Evolutionary conservation across 371 early-diverging fungal genomes (phyloP).

Genomic region (Antonospora locustae): DNA sequence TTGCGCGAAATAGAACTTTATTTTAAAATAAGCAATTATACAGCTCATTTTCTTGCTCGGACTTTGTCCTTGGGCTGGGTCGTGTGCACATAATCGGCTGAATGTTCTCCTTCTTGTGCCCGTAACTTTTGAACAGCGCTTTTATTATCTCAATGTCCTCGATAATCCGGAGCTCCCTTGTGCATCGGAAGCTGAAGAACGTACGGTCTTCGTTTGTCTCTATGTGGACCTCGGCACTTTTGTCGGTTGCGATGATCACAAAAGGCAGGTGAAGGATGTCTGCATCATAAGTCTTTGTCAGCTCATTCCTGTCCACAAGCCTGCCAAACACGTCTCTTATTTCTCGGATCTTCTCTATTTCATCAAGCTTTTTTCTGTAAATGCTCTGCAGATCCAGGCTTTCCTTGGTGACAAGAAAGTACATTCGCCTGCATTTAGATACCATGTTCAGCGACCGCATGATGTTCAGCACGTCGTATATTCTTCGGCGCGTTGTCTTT

Average conservation of each 20-base stretch:
- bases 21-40: too few species aligned
- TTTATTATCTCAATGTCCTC: constrained; percentile 46
- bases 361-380: constrained; percentile 22
- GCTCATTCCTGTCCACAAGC: constrained; percentile 21
- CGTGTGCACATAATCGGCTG: too few species aligned
- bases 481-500: constrained; percentile 38
- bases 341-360: constrained; percentile 25
- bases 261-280: constrained; percentile 45
- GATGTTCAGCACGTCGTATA: constrained; percentile 49
- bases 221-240: constrained; percentile 30
- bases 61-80: too few species aligned
- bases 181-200: constrained; percentile 38
- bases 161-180: constrained; percentile 24
- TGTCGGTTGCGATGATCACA: constrained; percentile 37
- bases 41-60: neutral
- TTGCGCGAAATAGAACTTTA: too few species aligned
- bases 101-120: neutral
- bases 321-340: constrained; percentile 39
- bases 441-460: constrained; percentile 46
- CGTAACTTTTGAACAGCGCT: constrained; percentile 18
- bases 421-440: constrained; percentile 26
- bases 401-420: constrained; percentile 13
- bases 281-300: neutral
- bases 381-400: constrained; percentile 3
- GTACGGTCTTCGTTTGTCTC: constrained; percentile 49